Base-by-base conservation (phyloP, 2,329 filamentous ascomycete genomes). In the Peltaster fructicola region DNA sequence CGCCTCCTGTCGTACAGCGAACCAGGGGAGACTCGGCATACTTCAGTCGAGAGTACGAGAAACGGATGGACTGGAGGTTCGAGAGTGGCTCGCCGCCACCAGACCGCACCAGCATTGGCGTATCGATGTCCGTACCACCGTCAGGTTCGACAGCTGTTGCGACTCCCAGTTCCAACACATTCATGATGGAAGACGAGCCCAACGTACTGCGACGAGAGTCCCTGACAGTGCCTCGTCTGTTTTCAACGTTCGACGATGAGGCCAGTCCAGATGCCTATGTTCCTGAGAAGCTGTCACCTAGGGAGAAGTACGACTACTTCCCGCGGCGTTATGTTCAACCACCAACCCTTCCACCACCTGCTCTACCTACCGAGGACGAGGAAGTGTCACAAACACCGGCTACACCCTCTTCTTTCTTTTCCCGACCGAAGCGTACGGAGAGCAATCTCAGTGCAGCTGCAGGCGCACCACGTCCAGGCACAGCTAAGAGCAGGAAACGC, bases 191-290 rank as follows among this genome's bases (percentile, higher is more conserved):
- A 18, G n/a, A 17, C 8, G 21, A 29, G 2, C 26, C 38, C 17
- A n/a, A n/a, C n/a, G n/a, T n/a, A n/a, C n/a, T n/a, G n/a, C n/a
- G n/a, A n/a, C 31, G 39, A 9, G 42, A 44, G 17, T 44, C 42
- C 4, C 30, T 33, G 3, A 44, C 42, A 5, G 24, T 44, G 14
- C 41, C 41, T 3, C 30, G 20, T 15, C 30, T 39, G 4, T 33
- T 37, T 20, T n/a, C n/a, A n/a, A n/a, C n/a, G n/a, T n/a, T n/a
- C n/a, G n/a, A n/a, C n/a, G n/a, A n/a, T n/a, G n/a, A n/a, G n/a
- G n/a, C n/a, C n/a, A n/a, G n/a, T n/a, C n/a, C n/a, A n/a, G n/a
- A n/a, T n/a, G n/a, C n/a, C n/a, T n/a, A n/a, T n/a, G n/a, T n/a
- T n/a, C n/a, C n/a, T n/a, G n/a, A n/a, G n/a, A n/a, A n/a, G n/a